Evolutionary conservation across 1,284 basidiomycete species (phyloP).

Genomic region (Mycocalia duriaeana): DNA sequence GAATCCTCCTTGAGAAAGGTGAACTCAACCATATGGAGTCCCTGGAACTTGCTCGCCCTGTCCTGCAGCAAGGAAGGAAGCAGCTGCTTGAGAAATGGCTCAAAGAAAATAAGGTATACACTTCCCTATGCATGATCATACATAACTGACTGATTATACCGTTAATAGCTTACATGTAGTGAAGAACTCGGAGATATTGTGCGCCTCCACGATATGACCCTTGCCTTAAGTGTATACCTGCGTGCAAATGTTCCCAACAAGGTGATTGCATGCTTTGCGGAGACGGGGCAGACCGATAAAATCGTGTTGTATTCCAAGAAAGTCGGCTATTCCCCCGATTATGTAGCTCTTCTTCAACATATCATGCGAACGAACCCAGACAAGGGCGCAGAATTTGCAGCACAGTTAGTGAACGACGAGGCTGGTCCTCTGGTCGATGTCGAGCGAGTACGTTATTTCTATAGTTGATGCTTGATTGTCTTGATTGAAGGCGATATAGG

Average conservation of each 20-base stretch:
- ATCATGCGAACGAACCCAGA: slow-evolving; percentile 96
- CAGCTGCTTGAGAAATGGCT: slow-evolving; percentile 99
- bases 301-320: slow-evolving; percentile 98
- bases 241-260: slow-evolving; percentile 98
- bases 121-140: neutral
- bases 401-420: slow-evolving; percentile 94
- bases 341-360: slow-evolving; percentile 92
- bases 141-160: neutral
- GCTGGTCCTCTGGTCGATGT: slow-evolving; percentile 89
- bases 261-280: slow-evolving; percentile 97
- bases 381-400: slow-evolving; percentile 96
- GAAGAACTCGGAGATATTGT: slow-evolving; percentile 99
- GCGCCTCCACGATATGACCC: slow-evolving; percentile 92
- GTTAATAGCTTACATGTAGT: slow-evolving; percentile 83
- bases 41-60: slow-evolving; percentile 92
- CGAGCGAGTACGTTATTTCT: slow-evolving; percentile 62
- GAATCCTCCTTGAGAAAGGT: slow-evolving; percentile 95
- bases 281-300: slow-evolving; percentile 98
- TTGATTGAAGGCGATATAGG: slow-evolving; percentile 35
- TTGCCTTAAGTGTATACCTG: slow-evolving; percentile 98
- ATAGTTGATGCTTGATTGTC: neutral
- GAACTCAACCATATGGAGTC: slow-evolving; percentile 97
- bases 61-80: slow-evolving; percentile 95
- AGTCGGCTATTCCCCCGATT: slow-evolving; percentile 93
- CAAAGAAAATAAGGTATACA: slow-evolving; percentile 94